These are phyloP conservation scores for Neurospora intermedia DNA, from an alignment of 495 filamentous ascomycete genomes.

Conservation along the genomic window DNA sequence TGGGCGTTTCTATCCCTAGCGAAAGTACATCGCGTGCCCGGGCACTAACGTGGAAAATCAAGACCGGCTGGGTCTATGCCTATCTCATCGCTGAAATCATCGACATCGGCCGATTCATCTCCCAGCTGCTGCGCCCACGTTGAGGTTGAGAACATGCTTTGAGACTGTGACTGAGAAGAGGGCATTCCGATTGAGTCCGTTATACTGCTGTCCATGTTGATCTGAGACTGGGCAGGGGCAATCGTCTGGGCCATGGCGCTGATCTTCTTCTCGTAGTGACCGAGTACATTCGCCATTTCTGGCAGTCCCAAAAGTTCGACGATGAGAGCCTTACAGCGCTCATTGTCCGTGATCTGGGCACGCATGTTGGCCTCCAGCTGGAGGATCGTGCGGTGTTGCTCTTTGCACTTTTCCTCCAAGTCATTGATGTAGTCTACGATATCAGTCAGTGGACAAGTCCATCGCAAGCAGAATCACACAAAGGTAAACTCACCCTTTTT, in stretches of 20 bases:
- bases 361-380: not conserved
- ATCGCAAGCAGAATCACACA: not conserved
- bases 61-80: not conserved
- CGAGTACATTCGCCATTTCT: not conserved
- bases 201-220: not conserved
- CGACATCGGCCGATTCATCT: not conserved
- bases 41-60: not conserved
- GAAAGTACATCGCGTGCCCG: not conserved
- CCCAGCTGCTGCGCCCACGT: not conserved
- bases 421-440: not conserved
- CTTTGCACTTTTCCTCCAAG: not conserved
- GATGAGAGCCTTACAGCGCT: not conserved
- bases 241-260: not conserved
- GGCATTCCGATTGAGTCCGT: not conserved
- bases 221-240: not conserved
- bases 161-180: not conserved
- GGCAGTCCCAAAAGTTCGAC: not conserved
- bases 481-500: slow-evolving; percentile 67
- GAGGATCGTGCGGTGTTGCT: not conserved
- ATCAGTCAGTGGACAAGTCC: not conserved
- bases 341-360: not conserved
- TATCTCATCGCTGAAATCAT: slow-evolving; percentile 7
- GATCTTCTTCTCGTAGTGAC: not conserved
- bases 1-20: not conserved
- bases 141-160: not conserved